Evolutionary conservation across 306 rosid genomes (phyloP), one percentile per base, ranked within the genome.

Genomic region (Hylodesmum podocarpum): DNA sequence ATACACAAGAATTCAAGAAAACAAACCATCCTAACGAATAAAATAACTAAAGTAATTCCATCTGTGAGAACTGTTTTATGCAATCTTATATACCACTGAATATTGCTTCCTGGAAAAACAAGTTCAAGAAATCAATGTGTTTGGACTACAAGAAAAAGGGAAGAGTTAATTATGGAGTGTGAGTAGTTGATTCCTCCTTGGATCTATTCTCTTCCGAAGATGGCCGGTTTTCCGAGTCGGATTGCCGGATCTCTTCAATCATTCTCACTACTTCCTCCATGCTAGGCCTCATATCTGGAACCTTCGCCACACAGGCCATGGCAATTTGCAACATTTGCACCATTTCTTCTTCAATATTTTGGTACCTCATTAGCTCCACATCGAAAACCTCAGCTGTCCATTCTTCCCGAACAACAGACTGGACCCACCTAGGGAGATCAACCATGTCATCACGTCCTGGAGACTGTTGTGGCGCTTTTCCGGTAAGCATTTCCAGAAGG

Each of bases 341-440:
- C 98, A 94, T 91, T 79, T 94, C 98, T 70, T 93, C 98, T 84
- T 94, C 98, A 19, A 91, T 91, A 64, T 94, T 91, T 82, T 86
- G 93, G 87, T 83, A 91, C 78, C 94, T 86, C 97, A 94, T 94
- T 71, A 94, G 86, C 86, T 94, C 98, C 39, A 91, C 93, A 22
- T 94, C 98, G 2, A 94, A 94, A 47, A 94, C 98, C 90, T 94
- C 98, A 0, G 98, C 98, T 0, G 98, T 94, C 98, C 98, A 94
- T 83, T 94, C 98, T 78, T 94, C 98, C 85, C 98, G 75, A 51
- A 94, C 97, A 4, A 94, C 98, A 1, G 98, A 94, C 63, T 91
- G 98, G 33, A 94, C 98, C 98, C 98, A 94, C 67, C 97, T 88
- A 0, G 98, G 98, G 71, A 94, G 98, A 86, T 94, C 98, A 73